A percentile compares a stretch with the other conserved stretches of the same genome.
Conservation (phyloP, 208 protist species). For the Trypanosoma boissoni region DNA sequence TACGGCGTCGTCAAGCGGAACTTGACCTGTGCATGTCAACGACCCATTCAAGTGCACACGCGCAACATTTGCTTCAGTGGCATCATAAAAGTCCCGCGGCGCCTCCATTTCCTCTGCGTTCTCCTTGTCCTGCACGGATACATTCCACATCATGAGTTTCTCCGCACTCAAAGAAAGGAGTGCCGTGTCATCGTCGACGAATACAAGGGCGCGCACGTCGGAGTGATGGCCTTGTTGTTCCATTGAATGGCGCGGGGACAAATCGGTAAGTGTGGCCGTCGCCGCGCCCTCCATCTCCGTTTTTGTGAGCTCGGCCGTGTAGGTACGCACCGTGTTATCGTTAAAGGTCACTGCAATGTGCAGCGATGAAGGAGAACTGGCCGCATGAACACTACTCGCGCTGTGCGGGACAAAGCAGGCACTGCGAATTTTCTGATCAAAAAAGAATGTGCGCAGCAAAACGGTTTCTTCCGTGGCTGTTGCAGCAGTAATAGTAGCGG, state of each 20-base stretch:
- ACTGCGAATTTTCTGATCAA: conserved; percentile 79
- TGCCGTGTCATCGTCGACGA: conserved; percentile 79
- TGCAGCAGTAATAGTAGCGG: conserved; percentile 2
- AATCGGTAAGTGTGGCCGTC: conserved; percentile 64
- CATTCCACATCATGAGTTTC: conserved; percentile 80
- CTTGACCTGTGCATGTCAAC: conserved; percentile 49
- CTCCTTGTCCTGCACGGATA: conserved; percentile 40
- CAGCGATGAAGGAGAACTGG: conserved; percentile 26
- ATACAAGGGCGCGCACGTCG: conserved; percentile 62
- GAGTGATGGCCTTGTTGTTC: conserved; percentile 68
- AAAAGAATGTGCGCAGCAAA: conserved; percentile 75
- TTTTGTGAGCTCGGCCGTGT: conserved; percentile 58
- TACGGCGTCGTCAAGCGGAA: conserved; percentile 38
- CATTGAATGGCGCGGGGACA: conserved; percentile 52
- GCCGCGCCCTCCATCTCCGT: conserved; percentile 53
- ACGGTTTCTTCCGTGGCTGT: conserved; percentile 73
- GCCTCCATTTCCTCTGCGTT: conserved; percentile 40
- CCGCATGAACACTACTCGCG: not conserved
- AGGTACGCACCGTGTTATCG: conserved; percentile 80
- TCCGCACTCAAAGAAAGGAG: conserved; percentile 81
- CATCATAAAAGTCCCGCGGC: conserved; percentile 72
- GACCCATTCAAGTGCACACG: conserved; percentile 48
- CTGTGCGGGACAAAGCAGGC: conserved; percentile 66
- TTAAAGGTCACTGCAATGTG: conserved; percentile 83
- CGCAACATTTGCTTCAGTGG: conserved; percentile 60